A percentile compares a stretch with the other conserved stretches of the same genome.
Evolutionary conservation across 108 stramenopile species (phyloP).

Genomic region (Nitzschia sp.): DNA sequence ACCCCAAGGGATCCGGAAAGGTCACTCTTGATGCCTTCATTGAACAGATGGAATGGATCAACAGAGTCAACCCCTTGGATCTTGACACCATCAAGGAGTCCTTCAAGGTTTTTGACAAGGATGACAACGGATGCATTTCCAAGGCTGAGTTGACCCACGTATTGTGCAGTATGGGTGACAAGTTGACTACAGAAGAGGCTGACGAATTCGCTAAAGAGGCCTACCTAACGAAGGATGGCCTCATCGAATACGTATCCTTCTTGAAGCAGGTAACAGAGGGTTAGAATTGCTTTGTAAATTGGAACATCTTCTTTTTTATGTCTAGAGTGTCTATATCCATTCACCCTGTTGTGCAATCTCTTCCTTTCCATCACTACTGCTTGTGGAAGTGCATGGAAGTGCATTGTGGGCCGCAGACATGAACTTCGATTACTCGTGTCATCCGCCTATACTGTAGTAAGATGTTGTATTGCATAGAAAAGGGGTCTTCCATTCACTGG

Average conservation of each 20-base stretch:
- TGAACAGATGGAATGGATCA: constrained; percentile 20
- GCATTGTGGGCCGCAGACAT: too few relatives aligned
- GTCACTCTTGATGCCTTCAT: constrained; percentile 3
- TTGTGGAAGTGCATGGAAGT: too few relatives aligned
- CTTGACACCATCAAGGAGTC: constrained; percentile 16
- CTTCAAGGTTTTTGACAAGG: constrained; percentile 34
- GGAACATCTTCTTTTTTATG: too few relatives aligned
- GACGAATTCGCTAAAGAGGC: constrained; percentile 28
- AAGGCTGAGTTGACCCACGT: constrained; percentile 14
- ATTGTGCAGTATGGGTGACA: constrained; percentile 22
- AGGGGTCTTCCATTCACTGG: too few relatives aligned
- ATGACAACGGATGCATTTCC: constrained; percentile 20
- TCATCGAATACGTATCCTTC: constrained; percentile 18
- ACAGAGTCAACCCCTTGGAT: constrained; percentile 17
- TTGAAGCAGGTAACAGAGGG: constrained; percentile 16
- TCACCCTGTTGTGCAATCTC: too few relatives aligned
- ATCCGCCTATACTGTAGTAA: too few relatives aligned
- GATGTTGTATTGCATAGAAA: too few relatives aligned
- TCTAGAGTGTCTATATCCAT: too few relatives aligned
- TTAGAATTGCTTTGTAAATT: background rate
- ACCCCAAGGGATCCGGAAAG: constrained; percentile 9
- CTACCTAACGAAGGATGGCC: constrained; percentile 12
- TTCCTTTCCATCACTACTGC: too few relatives aligned
- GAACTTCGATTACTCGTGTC: too few relatives aligned
- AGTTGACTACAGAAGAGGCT: constrained; percentile 20